Conservation (phyloP, 179 eudicot genomes). For the Actinidia arguta region DNA sequence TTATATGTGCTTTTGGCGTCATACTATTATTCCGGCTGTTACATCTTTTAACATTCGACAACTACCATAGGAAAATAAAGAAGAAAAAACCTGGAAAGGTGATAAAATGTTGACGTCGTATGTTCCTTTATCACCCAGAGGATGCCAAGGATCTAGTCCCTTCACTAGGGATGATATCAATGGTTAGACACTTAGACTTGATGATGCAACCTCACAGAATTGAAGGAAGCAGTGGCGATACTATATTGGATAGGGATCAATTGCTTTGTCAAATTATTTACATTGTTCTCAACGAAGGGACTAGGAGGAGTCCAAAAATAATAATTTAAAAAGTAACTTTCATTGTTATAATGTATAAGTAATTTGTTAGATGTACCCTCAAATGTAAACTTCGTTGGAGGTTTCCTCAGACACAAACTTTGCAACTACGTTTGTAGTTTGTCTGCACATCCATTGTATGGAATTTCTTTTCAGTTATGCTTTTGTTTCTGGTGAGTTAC, state of each 20-base stretch:
- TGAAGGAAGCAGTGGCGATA: no score
- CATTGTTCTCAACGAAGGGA: neutral
- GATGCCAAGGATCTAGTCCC: no score
- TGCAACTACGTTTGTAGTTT: neutral
- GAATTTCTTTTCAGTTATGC: slow-evolving; percentile 4
- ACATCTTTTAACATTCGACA: no score
- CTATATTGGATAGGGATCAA: neutral
- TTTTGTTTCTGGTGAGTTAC: neutral
- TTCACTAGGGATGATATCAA: no score
- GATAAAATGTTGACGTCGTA: no score
- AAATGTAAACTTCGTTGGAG: neutral
- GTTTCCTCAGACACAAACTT: neutral
- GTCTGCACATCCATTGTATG: neutral
- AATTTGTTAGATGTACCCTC: no score
- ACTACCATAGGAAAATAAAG: no score
- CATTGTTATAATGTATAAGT: no score
- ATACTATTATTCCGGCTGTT: neutral
- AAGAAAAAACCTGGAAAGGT: no score
- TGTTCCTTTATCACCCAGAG: no score
- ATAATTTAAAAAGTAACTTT: no score
- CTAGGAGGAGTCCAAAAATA: neutral
- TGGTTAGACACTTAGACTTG: neutral
- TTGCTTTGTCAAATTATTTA: neutral
- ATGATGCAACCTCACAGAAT: no score
- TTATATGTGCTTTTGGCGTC: neutral